phyloP scores from a whole-genome alignment of 371 early-diverging fungal genomes.

The Mucor mucedo region DNA sequence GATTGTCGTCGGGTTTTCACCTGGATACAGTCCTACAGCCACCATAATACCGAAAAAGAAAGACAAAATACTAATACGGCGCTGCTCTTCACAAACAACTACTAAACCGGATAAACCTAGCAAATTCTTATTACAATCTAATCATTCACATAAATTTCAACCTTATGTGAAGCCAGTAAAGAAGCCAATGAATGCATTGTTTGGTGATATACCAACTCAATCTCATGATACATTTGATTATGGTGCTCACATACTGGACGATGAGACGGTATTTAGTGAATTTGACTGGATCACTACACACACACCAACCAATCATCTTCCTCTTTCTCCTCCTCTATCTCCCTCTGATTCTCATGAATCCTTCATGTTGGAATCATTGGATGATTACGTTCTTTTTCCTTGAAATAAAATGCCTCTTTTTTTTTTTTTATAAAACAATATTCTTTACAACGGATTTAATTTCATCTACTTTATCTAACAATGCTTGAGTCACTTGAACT shows the following conservation, averaged over 20 bases:
- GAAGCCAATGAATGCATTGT: conserved; percentile 7
- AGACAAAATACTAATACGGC: neutral
- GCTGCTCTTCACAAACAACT: conserved; percentile 14
- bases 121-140: neutral
- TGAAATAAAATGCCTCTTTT: conserved; percentile 8
- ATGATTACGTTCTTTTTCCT: conserved; percentile 28
- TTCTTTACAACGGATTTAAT: conserved; percentile 30
- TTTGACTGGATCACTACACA: conserved; percentile 15
- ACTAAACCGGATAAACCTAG: conserved; percentile 22
- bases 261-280: conserved; percentile 25
- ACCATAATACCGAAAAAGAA: conserved; percentile 19
- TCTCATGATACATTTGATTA: neutral
- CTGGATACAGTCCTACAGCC: conserved; percentile 23
- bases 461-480: conserved; percentile 33
- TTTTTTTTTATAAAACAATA: conserved; percentile 2
- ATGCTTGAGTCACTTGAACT: conserved; percentile 21
- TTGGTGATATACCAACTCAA: conserved; percentile 16
- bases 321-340: conserved; percentile 19
- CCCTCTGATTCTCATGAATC: conserved; percentile 3
- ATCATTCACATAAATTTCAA: neutral
- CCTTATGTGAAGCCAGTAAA: neutral
- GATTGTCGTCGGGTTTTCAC: conserved; percentile 24
- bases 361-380: neutral
- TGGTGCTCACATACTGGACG: conserved; percentile 10
- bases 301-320: neutral